Base-by-base conservation (phyloP, 192 early-diverging fungal species). In the Backusella liffmaniae region DNA sequence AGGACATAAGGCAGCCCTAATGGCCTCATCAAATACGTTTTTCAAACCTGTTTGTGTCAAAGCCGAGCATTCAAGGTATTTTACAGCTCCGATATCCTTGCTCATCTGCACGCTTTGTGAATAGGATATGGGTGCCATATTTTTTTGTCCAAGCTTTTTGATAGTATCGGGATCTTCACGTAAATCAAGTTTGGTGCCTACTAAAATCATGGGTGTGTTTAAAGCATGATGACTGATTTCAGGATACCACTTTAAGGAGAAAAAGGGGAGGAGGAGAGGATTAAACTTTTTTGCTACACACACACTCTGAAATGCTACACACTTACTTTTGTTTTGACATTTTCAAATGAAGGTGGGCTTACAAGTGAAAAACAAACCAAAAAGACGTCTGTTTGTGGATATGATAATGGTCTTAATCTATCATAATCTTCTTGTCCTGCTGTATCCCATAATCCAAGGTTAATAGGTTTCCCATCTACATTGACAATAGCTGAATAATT, bases 401-500 rank as follows among this genome's bases (percentile, higher is more conserved):
- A 97, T 62, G 94, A 96, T 37, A 97, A 88, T 18, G 95, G 95
- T 70, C 95, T 91, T 75, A 97, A 86, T 44, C 95, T 92, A 80
- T 96, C 95, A 83, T 96, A 96, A 42, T 97, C 95, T 85, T 96
- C 95, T 86, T 96, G 95, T 42, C 95, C 95, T 68, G 95, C 95
- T 13, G 95, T 96, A 87, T 96, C 95, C 94, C 94, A 96, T 73
- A 96, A 86, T 16, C 95, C 95, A 65, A 96, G 82, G 80, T 94
- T 96, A 83, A 97, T 96, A 67, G 94, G 95, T 80, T 95, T 96
- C 75, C 94, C 94, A 84, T 96, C 95, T 5, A 97, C 94, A 94
- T 96, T 97, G 39, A 97, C 95, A 79, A 94, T 96, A 49, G 94
- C 95, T 56, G 94, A 95, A 86, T 97, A 97, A 85, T 97, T 97